phyloP scores from a whole-genome alignment of 495 filamentous ascomycete genomes.

The Penicillium longicatenatum region DNA sequence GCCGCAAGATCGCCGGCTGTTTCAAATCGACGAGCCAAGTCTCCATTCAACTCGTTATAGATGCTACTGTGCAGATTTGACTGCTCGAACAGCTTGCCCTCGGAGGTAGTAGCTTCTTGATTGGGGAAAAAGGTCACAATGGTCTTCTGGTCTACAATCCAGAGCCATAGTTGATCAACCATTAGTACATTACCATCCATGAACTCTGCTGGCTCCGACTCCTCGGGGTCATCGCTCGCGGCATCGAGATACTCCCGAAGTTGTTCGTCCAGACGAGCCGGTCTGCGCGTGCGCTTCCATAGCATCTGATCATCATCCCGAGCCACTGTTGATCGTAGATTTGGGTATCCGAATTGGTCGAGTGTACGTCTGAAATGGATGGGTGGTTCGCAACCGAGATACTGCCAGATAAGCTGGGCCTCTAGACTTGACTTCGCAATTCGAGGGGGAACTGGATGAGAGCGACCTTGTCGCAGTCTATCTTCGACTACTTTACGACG shows the following conservation, averaged over 20 bases:
- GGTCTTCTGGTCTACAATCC: conserved; percentile 63
- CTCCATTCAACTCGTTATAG: conserved; percentile 69
- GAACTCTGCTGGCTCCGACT: conserved; percentile 31
- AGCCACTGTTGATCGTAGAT: conserved; percentile 60
- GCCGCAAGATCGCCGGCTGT: conserved; percentile 64
- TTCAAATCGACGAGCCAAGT: conserved; percentile 63
- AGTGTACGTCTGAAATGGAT: conserved; percentile 65
- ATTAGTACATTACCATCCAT: conserved; percentile 64
- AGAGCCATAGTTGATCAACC: conserved; percentile 72
- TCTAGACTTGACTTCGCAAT: conserved; percentile 58
- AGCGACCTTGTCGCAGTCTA: conserved; percentile 56
- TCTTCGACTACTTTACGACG: conserved; percentile 60
- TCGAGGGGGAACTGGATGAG: conserved; percentile 55
- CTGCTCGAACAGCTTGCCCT: conserved; percentile 60
- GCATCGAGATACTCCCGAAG: conserved; percentile 23
- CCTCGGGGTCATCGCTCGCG: conserved; percentile 18
- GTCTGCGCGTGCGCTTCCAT: conserved; percentile 64
- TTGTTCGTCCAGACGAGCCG: conserved; percentile 31
- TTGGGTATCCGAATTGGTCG: conserved; percentile 68
- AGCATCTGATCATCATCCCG: conserved; percentile 72
- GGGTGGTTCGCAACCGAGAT: conserved; percentile 63
- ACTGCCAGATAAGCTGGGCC: conserved; percentile 64
- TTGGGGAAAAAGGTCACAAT: conserved; percentile 61
- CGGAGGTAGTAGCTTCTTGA: conserved; percentile 43
- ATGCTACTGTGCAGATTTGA: conserved; percentile 65